Evolutionary conservation across 495 filamentous ascomycete genomes (phyloP).

Genomic region (Friedmanniomyces endolithicus): DNA sequence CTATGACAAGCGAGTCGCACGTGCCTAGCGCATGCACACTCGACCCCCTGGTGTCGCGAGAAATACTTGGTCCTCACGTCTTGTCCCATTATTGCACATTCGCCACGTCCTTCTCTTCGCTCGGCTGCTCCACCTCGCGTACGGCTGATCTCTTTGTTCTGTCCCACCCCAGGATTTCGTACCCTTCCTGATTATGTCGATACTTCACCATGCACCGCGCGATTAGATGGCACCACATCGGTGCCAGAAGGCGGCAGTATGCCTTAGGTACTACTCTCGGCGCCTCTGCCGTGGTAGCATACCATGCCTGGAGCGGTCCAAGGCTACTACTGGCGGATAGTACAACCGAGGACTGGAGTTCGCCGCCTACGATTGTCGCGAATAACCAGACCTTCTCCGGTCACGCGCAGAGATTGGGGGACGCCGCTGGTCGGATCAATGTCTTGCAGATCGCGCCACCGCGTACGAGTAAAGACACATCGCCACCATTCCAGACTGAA

Average conservation of each 20-base stretch:
- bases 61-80: no score
- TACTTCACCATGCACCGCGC: conserved; percentile 5
- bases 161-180: no score
- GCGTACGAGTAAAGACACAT: neutral
- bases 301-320: neutral
- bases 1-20: neutral
- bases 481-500: conserved; percentile 5
- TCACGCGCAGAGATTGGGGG: neutral
- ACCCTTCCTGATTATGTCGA: neutral
- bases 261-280: conserved; percentile 1
- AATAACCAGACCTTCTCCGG: neutral
- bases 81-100: no score
- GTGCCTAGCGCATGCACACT: neutral
- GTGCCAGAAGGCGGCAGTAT: neutral
- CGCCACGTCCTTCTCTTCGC: no score
- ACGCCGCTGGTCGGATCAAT: neutral
- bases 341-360: neutral
- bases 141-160: no score
- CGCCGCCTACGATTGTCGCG: neutral
- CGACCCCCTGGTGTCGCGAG: no score
- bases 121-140: no score
- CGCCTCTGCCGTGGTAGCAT: neutral
- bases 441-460: neutral
- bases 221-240: neutral
- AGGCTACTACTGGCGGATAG: conserved; percentile 4